Conservation (phyloP, 129 eudicot genomes). For the Deinandra increscens region DNA sequence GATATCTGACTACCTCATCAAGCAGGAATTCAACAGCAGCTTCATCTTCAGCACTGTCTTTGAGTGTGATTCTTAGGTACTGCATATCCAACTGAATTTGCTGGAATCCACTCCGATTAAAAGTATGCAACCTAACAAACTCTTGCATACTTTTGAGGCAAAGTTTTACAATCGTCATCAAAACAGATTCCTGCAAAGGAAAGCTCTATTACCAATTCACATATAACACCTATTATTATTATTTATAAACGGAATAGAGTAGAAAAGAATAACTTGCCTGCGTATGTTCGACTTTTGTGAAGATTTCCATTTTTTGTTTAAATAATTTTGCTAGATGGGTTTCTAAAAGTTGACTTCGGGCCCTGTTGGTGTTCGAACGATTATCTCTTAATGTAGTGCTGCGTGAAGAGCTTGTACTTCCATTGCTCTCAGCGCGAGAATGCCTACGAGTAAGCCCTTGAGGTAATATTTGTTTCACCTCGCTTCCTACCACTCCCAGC, state of each 20-base stretch:
- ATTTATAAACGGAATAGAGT: background rate
- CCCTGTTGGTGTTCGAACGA: conserved; percentile 80
- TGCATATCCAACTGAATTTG: conserved; percentile 95
- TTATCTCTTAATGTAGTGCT: conserved; percentile 80
- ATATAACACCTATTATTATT: background rate
- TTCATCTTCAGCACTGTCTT: conserved; percentile 84
- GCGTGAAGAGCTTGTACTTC: conserved; percentile 92
- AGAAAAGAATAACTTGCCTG: conserved; percentile 46
- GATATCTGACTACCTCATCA: conserved; percentile 66
- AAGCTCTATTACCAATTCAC: background rate
- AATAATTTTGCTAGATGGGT: conserved; percentile 92
- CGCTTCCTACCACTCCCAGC: conserved; percentile 60
- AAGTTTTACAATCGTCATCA: conserved; percentile 67
- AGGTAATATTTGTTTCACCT: conserved; percentile 81
- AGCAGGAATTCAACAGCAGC: conserved; percentile 89
- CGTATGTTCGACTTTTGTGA: conserved; percentile 85
- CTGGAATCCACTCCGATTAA: conserved; percentile 94
- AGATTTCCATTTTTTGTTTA: conserved; percentile 93
- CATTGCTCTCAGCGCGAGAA: conserved; percentile 88
- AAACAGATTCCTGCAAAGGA: conserved; percentile 80
- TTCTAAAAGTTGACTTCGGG: conserved; percentile 94
- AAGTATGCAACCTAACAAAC: conserved; percentile 79
- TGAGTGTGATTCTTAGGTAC: conserved; percentile 66
- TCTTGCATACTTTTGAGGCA: conserved; percentile 92
- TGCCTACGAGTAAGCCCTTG: conserved; percentile 70